Evolutionary conservation across 495 filamentous ascomycete species (phyloP), one percentile per base, ranked within the genome.

Genomic region (Trichoderma virens): DNA sequence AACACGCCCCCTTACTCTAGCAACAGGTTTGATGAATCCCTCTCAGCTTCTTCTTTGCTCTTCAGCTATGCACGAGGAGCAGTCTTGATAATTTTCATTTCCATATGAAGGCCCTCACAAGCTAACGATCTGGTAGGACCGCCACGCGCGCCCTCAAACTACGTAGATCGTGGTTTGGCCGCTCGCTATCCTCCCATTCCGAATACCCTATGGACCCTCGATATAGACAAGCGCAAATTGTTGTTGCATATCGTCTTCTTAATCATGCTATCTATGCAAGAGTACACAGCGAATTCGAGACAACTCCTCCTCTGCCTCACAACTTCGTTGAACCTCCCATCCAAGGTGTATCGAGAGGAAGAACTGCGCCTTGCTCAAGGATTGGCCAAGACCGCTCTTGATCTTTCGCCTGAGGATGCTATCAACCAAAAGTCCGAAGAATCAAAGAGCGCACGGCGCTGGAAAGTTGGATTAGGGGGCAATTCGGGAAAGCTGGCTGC

Each of bases 401-500:
- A 86, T 31, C 85, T 96, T 68, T 81, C 85, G 3, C 81, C 82
- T 5, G 87, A 88, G 30, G 83, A 88, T 41, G 84, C 92, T 62
- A 79, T 80, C 2, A 80, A 88, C 67, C 85, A 87, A 67, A 86
- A 86, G 67, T 80, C 75, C 8, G 89, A 93, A 63, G 86, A 92
- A 64, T 82, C 82, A 61, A 84, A 86, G 66, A 70, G 77, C 23
- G 71, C 81, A 1, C 81, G 88, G 61, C 88, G 87, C 72, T 94
- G 88, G 89, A 96, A 92, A 71, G 83, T 91, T 59, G 90, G 88
- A 8, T 78, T 89, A 27, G 88, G 90, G 7, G 89, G 91, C 16
- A 87, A 87, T 30, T 20, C 34, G n/a, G 61, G 34, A 41, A 39
- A 41, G 8, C 84, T 97, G 5, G 88, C 92, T 5, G 89, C 90